Evolutionary conservation across 306 rosid species (phyloP).

Genomic region (Quercus mongolica): DNA sequence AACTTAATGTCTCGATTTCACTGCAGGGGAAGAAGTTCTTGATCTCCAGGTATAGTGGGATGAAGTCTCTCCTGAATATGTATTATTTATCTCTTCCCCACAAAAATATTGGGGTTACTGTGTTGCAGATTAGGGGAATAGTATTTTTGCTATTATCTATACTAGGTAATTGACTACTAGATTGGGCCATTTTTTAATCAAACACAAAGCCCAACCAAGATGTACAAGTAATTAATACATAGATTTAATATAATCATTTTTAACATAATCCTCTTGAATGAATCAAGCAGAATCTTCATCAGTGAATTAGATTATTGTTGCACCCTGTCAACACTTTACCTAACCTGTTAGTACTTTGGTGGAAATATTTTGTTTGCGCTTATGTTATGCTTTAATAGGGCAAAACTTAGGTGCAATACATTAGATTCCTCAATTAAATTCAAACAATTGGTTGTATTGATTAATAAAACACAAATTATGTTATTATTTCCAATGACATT

Average conservation of each 20-base stretch:
- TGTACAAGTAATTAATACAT: slow-evolving; percentile 33
- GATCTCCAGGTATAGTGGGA: slow-evolving; percentile 31
- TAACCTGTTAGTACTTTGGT: neutral
- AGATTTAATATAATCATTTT: neutral
- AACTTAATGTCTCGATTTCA: neutral
- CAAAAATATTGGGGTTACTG: slow-evolving; percentile 5
- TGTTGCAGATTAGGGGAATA: slow-evolving; percentile 12
- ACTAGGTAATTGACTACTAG: slow-evolving; percentile 23
- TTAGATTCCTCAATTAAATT: too few species aligned
- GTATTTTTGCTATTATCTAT: slow-evolving; percentile 8
- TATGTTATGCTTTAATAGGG: neutral
- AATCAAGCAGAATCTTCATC: neutral
- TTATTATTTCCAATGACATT: too few species aligned
- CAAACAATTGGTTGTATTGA: too few species aligned
- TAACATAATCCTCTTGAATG: neutral
- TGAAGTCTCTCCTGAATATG: slow-evolving; percentile 2
- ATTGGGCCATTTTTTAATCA: slow-evolving; percentile 21
- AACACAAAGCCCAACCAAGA: slow-evolving; percentile 5
- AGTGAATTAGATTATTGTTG: neutral
- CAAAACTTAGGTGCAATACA: too few species aligned
- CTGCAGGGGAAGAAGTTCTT: slow-evolving; percentile 48
- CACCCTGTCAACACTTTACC: neutral
- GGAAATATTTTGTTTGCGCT: neutral
- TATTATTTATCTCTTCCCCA: slow-evolving; percentile 2
- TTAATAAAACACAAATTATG: too few species aligned